phyloP scores from a whole-genome alignment of 192 early-diverging fungal genomes.

The Piromyces finnis region DNA sequence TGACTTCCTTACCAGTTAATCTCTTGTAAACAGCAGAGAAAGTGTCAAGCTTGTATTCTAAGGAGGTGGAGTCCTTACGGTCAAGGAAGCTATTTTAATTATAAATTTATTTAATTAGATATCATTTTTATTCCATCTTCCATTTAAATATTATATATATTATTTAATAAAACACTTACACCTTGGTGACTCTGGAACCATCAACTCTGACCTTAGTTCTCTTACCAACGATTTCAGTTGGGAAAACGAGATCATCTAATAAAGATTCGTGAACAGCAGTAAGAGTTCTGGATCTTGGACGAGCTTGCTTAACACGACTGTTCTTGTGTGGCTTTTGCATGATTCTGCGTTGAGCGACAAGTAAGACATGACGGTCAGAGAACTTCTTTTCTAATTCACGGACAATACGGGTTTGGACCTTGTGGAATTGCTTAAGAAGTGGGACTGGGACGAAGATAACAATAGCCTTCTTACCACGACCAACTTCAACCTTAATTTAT shows the following conservation, averaged over 20 bases:
- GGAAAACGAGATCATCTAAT: conserved; percentile 94
- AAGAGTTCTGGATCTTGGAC: conserved; percentile 91
- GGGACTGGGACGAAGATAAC: conserved; percentile 96
- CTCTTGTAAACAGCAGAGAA: conserved; percentile 90
- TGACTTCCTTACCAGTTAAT: conserved; percentile 94
- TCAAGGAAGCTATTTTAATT: conserved; percentile 56
- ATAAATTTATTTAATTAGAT: too few relatives aligned
- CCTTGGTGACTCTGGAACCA: conserved; percentile 85
- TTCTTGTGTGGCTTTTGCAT: conserved; percentile 80
- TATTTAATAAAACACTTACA: conserved; percentile 26
- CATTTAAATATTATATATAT: too few relatives aligned
- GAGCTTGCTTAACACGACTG: conserved; percentile 75
- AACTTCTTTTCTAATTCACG: conserved; percentile 99
- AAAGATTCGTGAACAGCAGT: conserved; percentile 91
- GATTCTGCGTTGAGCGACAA: conserved; percentile 88
- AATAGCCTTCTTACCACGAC: conserved; percentile 89
- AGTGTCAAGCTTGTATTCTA: conserved; percentile 98
- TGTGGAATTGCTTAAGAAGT: conserved; percentile 82
- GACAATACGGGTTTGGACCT: conserved; percentile 85
- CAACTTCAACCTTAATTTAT: conserved; percentile 53
- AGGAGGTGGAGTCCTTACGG: conserved; percentile 90
- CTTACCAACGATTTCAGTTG: conserved; percentile 98
- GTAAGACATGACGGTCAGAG: conserved; percentile 94
- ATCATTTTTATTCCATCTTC: too few relatives aligned
- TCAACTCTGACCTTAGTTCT: conserved; percentile 91